Base-by-base conservation (phyloP, 2,329 filamentous ascomycete genomes). In the Bipolaris zeicola region DNA sequence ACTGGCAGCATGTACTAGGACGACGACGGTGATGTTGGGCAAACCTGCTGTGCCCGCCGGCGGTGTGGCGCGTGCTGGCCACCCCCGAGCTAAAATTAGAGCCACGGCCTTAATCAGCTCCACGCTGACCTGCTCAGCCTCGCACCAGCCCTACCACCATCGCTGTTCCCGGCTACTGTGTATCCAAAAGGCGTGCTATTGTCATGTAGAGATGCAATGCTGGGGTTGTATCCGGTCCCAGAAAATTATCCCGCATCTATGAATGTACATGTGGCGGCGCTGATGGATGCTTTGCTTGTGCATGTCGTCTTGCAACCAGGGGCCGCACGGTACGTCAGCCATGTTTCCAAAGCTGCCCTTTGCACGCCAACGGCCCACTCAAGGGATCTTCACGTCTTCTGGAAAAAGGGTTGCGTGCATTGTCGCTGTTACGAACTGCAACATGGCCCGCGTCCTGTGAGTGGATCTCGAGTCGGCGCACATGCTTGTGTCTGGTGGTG, bases 81-180 rank as follows among this genome's bases (percentile, higher is more conserved):
- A 58, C 42, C n/a, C 20, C 20, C 13, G 52, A 22, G 11, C 64
- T 69, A 66, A 58, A 62, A 58, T 65, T 68, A 68, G 65, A 51
- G 54, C 42, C 38, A 42, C 31, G 50, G 56, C 59, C 64, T 56
- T 63, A 50, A 51, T 59, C 56, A 62, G 55, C 61, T 55, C 50
- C 52, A 34, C 50, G 65, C 62, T 61, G 49, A 59, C 58, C 13
- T 63, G 61, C 62, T 67, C 68, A 71, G 68, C 68, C 68, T 69
- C 67, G 68, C 60, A 24, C 52, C 52, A 50, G 36, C 41, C 37
- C 58, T 36, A 42, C 54, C 16, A 20, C 22, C 44, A 31, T 59
- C 46, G 57, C 57, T 26, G 26, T 36, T 42, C 41, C 57, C 36
- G 50, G 37, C 8, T 31, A 31, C 38, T 26, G 26, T 36, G 5